Percentiles rank a stretch among this genome's conserved stretches.
Conservation (phyloP, 1,139 yeast genomes). For the Groenewaldozyma auringiensis region DNA sequence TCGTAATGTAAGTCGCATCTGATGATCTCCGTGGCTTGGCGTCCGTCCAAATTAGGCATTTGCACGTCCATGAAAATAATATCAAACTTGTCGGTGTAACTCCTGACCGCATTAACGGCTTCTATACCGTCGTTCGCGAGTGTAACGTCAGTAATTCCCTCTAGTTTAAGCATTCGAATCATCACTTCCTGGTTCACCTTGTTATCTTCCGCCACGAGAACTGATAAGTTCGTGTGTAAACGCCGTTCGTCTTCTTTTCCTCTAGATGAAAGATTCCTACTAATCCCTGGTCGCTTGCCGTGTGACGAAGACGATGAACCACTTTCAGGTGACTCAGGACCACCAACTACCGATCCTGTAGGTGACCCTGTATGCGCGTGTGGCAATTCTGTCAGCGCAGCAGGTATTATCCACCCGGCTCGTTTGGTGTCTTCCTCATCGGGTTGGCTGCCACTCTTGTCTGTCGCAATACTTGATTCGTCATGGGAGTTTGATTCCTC, state of each 20-base stretch:
- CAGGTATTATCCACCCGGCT: background rate
- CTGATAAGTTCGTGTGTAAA: conserved; percentile 35
- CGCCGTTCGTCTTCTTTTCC: conserved; percentile 20
- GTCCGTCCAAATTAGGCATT: conserved; percentile 92
- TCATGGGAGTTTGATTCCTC: background rate
- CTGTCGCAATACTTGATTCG: background rate
- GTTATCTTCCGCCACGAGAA: conserved; percentile 93
- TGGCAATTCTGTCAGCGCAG: background rate
- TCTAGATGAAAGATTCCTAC: conserved; percentile 18
- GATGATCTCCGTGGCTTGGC: conserved; percentile 68
- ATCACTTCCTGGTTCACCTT: conserved; percentile 91
- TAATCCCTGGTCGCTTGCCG: conserved; percentile 19
- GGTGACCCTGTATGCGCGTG: background rate
- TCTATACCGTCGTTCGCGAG: conserved; percentile 90
- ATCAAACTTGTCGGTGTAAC: conserved; percentile 53
- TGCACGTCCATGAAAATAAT: conserved; percentile 93
- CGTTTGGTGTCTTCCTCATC: background rate
- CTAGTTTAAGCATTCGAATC: conserved; percentile 76
- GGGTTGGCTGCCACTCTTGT: background rate
- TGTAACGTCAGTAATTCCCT: conserved; percentile 64
- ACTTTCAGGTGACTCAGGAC: background rate
- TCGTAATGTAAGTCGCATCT: conserved; percentile 50
- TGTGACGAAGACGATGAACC: background rate
- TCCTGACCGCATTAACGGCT: conserved; percentile 55
- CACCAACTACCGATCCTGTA: background rate